A percentile compares a stretch with the other conserved stretches of the same genome.
Evolutionary conservation across 768 basidiomycete genomes (phyloP).

Genomic region (Xanthoconium purpureum): DNA sequence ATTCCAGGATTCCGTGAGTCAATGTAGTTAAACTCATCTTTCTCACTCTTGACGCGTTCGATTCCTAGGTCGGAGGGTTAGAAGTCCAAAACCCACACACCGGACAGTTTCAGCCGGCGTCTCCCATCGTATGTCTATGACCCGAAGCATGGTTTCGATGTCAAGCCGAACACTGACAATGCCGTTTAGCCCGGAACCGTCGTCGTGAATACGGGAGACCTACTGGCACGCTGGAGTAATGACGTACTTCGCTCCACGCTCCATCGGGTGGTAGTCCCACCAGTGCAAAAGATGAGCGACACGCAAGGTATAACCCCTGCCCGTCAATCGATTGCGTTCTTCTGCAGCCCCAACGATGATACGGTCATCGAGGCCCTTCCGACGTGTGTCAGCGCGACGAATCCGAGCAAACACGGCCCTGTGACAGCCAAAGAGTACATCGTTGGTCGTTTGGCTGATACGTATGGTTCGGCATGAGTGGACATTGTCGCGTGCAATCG

Average conservation of each 20-base stretch:
- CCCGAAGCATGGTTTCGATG: not conserved
- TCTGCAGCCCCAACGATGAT: slow-evolving; percentile 78
- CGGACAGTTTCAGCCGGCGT: slow-evolving; percentile 64
- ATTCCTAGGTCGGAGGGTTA: slow-evolving; percentile 64
- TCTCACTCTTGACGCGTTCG: not conserved
- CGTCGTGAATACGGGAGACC: slow-evolving; percentile 79
- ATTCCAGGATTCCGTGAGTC: slow-evolving; percentile 68
- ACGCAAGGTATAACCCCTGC: slow-evolving; percentile 54
- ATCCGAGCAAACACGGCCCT: slow-evolving; percentile 64
- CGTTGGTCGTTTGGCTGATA: slow-evolving; percentile 61
- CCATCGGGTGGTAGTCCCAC: slow-evolving; percentile 78
- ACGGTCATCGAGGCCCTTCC: slow-evolving; percentile 70
- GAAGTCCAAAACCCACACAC: slow-evolving; percentile 83
- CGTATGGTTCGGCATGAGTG: slow-evolving; percentile 41
- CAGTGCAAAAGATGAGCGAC: slow-evolving; percentile 45
- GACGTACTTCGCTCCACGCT: slow-evolving; percentile 75
- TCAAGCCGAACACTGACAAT: slow-evolving; percentile 1
- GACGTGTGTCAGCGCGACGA: slow-evolving; percentile 41
- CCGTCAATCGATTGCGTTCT: slow-evolving; percentile 83
- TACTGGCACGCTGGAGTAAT: slow-evolving; percentile 82
- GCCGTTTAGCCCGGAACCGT: slow-evolving; percentile 66
- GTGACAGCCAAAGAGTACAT: slow-evolving; percentile 77
- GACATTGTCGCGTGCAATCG: too few relatives aligned
- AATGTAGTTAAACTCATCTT: not conserved
- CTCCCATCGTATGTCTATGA: slow-evolving; percentile 59